Evolutionary conservation across 352 stramenopile species (phyloP), one percentile per base, ranked within the genome.

Genomic region (Globisporangium parvum): DNA sequence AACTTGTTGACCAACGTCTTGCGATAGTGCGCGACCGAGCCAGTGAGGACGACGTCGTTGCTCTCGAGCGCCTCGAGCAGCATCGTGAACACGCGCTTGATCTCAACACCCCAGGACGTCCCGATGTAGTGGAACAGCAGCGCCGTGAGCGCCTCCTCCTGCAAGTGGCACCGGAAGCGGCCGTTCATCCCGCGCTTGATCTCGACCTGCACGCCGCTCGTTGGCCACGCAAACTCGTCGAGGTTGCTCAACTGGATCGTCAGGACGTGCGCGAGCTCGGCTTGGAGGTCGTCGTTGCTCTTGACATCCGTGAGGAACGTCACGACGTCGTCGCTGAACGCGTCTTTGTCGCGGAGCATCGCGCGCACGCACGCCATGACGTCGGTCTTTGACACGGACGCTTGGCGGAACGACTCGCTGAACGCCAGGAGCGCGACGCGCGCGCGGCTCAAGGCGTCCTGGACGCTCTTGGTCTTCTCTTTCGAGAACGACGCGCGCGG

Each of bases 191-290:
- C 67, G 33, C 72, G 72, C 51, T 77, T 60, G 12, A 77, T 53
- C 17, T 75, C 57, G 2, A 79, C 72, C 1, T 23, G 35, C 14
- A 81, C 60, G n/a, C 72, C 72, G 3, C 57, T 46, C 26, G 55
- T 53, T 6, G 67, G 57, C 69, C 72, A 81, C 24, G 23, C 41
- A 62, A 75, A 81, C 31, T 78, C 72, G 3, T 37, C 47, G 39
- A 77, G 37, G 48, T 81, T 78, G 55, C 66, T 71, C 26, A 81
- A 26, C 51, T 81, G 61, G 39, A 81, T 81, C 15, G 69, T 81
- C 21, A 81, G 58, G 24, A 81, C 72, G 26, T 79, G 59, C 0
- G 69, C 63, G 28, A 79, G 62, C 56, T 81, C 69, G 23, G 64
- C 58, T 28, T 76, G 65, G 44, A 75, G 71, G 37, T 63, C 35